These are phyloP conservation scores for Cadophora sp. DNA, from an alignment of 2,329 filamentous ascomycete species.

Conservation along the genomic window DNA sequence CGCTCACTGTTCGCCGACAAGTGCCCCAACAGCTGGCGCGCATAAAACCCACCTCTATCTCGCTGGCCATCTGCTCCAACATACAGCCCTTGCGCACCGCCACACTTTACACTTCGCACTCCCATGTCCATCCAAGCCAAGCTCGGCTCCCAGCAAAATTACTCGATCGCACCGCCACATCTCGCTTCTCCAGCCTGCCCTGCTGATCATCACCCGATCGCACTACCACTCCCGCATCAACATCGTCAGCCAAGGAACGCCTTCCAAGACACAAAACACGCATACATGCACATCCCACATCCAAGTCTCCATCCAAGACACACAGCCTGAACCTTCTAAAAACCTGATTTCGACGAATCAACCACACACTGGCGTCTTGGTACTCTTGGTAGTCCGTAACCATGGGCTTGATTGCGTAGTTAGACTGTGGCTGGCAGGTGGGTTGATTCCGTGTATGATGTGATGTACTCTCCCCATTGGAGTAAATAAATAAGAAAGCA, in stretches of 20 bases:
- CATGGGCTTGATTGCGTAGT: background rate
- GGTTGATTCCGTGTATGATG: constrained; percentile 4
- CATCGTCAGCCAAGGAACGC: constrained; percentile 20
- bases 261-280: background rate
- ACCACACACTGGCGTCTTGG: background rate
- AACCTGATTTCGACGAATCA: constrained; percentile 10
- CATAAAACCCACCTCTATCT: too few relatives aligned
- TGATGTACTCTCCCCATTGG: too few relatives aligned
- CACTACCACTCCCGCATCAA: background rate
- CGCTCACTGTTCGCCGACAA: background rate
- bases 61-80: too few relatives aligned
- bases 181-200: constrained; percentile 1
- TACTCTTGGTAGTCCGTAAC: background rate
- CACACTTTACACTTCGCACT: background rate
- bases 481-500: background rate
- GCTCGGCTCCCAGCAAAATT: too few relatives aligned
- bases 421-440: background rate
- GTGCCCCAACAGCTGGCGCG: background rate
- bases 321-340: constrained; percentile 3
- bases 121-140: too few relatives aligned
- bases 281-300: background rate
- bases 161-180: constrained; percentile 18
- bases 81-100: background rate
- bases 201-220: constrained; percentile 6
- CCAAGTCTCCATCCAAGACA: background rate